Percentiles rank a stretch among this genome's conserved stretches.
Evolutionary conservation across 139 green algal species (phyloP).

Genomic region (Chlamydomonas urium): DNA sequence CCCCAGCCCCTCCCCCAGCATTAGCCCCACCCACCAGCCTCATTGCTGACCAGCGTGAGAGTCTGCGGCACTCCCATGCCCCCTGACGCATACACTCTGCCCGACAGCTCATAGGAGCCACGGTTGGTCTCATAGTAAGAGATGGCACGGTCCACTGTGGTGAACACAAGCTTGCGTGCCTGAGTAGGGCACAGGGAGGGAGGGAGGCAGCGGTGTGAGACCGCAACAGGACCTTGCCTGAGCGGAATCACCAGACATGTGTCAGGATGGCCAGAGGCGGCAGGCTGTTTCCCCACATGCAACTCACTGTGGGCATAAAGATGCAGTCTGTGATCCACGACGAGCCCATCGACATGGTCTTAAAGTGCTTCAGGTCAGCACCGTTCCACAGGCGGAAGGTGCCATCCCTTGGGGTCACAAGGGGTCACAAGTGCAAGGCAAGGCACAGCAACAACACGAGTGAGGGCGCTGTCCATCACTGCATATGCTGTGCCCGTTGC

Average conservation of each 20-base stretch:
- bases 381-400: conserved; percentile 72
- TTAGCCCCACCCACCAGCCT: conserved; percentile 27
- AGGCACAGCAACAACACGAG: no score
- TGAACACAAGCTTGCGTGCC: conserved; percentile 58
- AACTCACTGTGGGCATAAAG: conserved; percentile 8
- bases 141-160: conserved; percentile 65
- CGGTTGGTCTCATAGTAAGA: conserved; percentile 72
- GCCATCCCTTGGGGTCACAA: no score
- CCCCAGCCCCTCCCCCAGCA: no score
- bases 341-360: conserved; percentile 51
- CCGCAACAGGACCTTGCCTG: neutral
- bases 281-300: no score
- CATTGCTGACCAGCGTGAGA: conserved; percentile 48
- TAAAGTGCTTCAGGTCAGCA: conserved; percentile 55
- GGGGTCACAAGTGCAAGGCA: no score
- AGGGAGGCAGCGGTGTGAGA: neutral
- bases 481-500: no score
- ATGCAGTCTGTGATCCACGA: conserved; percentile 61
- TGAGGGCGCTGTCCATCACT: no score
- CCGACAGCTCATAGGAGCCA: conserved; percentile 59
- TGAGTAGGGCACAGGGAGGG: neutral
- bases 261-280: no score
- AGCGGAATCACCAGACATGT: neutral
- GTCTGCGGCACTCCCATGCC: conserved; percentile 63
- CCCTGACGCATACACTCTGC: conserved; percentile 52